Percentiles rank a stretch among this genome's conserved stretches.
Conservation (phyloP, 495 filamentous ascomycete genomes). For the Xylaria sp. region DNA sequence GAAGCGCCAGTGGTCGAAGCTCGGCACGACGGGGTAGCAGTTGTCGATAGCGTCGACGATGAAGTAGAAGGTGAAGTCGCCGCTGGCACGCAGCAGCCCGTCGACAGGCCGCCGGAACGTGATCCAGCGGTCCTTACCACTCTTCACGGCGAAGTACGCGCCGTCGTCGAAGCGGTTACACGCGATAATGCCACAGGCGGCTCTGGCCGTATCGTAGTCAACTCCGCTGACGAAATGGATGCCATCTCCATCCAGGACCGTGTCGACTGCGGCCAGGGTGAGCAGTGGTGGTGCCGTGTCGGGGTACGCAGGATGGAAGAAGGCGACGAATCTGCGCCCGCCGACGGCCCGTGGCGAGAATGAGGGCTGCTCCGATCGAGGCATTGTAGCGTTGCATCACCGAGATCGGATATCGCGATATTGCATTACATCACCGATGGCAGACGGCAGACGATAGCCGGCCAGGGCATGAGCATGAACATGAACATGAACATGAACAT, state of each 20-base stretch:
- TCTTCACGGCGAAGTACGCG: background rate
- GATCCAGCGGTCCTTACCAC: background rate
- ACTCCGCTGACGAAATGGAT: background rate
- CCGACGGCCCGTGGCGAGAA: background rate
- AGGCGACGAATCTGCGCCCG: slow-evolving; percentile 11
- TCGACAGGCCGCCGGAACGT: background rate
- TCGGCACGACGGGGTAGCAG: slow-evolving; percentile 27
- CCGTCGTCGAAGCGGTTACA: slow-evolving; percentile 7
- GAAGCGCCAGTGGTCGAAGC: slow-evolving; percentile 35
- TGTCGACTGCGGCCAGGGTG: slow-evolving; percentile 10
- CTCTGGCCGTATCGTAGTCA: background rate
- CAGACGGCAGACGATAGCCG: background rate
- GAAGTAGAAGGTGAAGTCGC: background rate
- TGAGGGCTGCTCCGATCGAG: background rate
- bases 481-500: too few relatives aligned
- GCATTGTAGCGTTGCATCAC: slow-evolving; percentile 11
- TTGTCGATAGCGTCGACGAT: background rate
- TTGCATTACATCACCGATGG: background rate
- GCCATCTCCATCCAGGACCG: background rate
- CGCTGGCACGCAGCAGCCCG: background rate
- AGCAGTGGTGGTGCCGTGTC: background rate
- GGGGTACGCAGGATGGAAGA: slow-evolving; percentile 1
- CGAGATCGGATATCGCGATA: too few relatives aligned
- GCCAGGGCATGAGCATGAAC: too few relatives aligned
- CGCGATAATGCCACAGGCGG: slow-evolving; percentile 1